Conservation (phyloP, 176 grass and related monocot species). For the Hsuehochloa calcarea region DNA sequence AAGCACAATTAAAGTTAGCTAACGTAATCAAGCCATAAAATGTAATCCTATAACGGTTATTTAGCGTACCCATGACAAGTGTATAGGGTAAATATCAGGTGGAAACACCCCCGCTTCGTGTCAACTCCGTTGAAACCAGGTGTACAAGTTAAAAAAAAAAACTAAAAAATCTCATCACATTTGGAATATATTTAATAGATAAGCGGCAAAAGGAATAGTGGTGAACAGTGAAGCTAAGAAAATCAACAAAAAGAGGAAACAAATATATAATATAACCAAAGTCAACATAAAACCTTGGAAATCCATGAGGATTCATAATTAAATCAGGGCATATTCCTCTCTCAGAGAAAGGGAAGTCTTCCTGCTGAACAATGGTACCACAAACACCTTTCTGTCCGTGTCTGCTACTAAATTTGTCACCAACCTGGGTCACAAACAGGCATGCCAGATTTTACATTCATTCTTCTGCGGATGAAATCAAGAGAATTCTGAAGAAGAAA, state of each 20-base stretch:
- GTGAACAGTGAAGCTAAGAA: neutral
- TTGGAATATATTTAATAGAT: neutral
- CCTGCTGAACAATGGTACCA: slow-evolving; percentile 95
- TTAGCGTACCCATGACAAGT: neutral
- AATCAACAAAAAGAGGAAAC: slow-evolving; percentile 15
- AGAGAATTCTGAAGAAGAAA: slow-evolving; percentile 9
- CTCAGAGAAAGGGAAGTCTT: slow-evolving; percentile 95
- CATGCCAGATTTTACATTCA: slow-evolving; percentile 15
- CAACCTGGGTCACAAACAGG: slow-evolving; percentile 55
- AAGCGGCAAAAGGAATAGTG: neutral
- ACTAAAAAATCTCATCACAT: neutral
- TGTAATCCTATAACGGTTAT: neutral
- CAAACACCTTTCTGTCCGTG: slow-evolving; percentile 99
- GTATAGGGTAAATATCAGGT: neutral
- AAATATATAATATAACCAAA: slow-evolving; percentile 12
- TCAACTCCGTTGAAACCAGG: neutral
- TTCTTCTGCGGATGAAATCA: slow-evolving; percentile 20
- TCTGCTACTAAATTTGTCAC: slow-evolving; percentile 99
- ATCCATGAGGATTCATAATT: slow-evolving; percentile 99
- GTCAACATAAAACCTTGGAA: slow-evolving; percentile 66
- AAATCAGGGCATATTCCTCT: slow-evolving; percentile 96
- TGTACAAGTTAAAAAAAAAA: too few relatives aligned
- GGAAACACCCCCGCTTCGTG: neutral
- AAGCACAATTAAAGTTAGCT: neutral
- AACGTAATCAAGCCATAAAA: neutral